These are phyloP conservation scores for Opeltia flavorubescens DNA, from an alignment of 495 filamentous ascomycete genomes.

Conservation along the genomic window DNA sequence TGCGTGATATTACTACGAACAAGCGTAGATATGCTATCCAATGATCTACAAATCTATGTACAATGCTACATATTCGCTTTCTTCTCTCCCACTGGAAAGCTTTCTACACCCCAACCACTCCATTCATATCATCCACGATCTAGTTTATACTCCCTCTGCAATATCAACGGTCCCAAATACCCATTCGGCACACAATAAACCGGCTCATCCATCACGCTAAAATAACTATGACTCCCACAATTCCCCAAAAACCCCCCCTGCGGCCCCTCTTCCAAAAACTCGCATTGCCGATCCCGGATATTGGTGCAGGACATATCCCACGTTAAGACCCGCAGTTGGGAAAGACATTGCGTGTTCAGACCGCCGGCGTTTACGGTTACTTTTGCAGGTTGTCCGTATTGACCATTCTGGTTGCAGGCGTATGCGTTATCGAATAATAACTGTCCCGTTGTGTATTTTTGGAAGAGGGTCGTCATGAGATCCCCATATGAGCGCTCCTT, in stretches of 20 bases:
- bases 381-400: slow-evolving; percentile 4
- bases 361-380: slow-evolving; percentile 6
- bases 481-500: slow-evolving; percentile 5
- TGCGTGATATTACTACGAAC: too few species aligned
- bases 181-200: slow-evolving; percentile 9
- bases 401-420: slow-evolving; percentile 7
- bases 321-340: slow-evolving; percentile 5
- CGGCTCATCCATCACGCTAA: slow-evolving; percentile 10
- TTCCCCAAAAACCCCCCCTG: slow-evolving; percentile 2
- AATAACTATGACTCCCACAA: slow-evolving; percentile 7
- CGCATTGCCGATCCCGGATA: background rate
- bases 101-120: too few species aligned
- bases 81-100: too few species aligned
- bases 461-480: slow-evolving; percentile 5
- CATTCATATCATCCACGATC: background rate
- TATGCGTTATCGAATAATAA: slow-evolving; percentile 10
- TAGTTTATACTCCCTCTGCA: background rate
- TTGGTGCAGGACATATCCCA: slow-evolving; percentile 11
- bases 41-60: too few species aligned
- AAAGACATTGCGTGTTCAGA: slow-evolving; percentile 9
- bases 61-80: too few species aligned
- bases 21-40: too few species aligned
- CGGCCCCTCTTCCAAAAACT: slow-evolving; percentile 8
- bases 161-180: slow-evolving; percentile 11
- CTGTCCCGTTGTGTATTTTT: slow-evolving; percentile 13